Evolutionary conservation across 805 yeast species (phyloP), one percentile per base, ranked within the genome.

Genomic region (Cyberlindnera mrakii): DNA sequence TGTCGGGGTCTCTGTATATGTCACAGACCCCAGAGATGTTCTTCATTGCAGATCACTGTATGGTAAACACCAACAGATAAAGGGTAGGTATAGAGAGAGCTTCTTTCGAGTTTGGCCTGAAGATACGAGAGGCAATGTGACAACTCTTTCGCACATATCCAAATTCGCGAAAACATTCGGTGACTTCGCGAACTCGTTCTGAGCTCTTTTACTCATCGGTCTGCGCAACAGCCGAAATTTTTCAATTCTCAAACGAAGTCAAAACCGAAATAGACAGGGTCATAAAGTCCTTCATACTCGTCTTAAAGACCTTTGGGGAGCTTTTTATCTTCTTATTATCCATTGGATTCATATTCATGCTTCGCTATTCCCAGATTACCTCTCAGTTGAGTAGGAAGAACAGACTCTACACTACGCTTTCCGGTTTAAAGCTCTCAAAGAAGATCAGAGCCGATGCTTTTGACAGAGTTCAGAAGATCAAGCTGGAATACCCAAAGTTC

Each of bases 341-440:
- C 27, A 5, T 23, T 23, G 27, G 27, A 23, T 23, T 30, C 16
- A 30, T 11, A 30, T 11, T 33, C 8, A 46, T 50, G 47, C 41
- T 49, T 8, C 45, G 50, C 18, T 44, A 40, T 38, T 30, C 35
- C 17, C 45, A 19, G 25, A 6, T 36, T 13, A 16, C 40, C 7
- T 16, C 37, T 4, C 44, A 44, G 39, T n/a, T 37, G 27, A 55
- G 55, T 30, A 55, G 56, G 54, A 52, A 48, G 17, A 39, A 37
- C 34, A 52, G 57, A 41, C 48, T 54, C 13, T 58, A 50, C 42
- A 46, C 60, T 34, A 62, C 66, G 10, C 57, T 76, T 20, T 73
- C 79, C 4, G 82, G 82, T 46, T 70, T 68, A 15, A 60, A 61
- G 40, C 55, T 74, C 7, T 72, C 82, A 14, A 65, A 70, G 48